phyloP scores from a whole-genome alignment of 2,329 filamentous ascomycete genomes.

The Colletotrichum agaves region DNA sequence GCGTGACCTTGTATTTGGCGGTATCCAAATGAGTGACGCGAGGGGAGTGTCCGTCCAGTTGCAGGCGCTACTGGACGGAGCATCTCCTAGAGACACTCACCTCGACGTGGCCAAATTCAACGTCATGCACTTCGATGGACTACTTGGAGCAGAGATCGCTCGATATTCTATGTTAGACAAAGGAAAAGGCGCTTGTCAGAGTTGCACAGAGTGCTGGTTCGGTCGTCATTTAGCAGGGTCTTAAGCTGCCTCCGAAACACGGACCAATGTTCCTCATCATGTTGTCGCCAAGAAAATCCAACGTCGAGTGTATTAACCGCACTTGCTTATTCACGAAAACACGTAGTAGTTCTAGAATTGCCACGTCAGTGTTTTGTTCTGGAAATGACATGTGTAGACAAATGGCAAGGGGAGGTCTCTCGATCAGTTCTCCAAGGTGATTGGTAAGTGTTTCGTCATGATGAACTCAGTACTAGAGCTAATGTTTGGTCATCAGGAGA shows the following conservation, averaged over 20 bases:
- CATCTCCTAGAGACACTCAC: too few species aligned
- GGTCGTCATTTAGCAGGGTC: conserved; percentile 88
- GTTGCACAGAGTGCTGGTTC: conserved; percentile 76
- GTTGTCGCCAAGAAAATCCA: conserved; percentile 39
- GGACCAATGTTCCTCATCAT: conserved; percentile 94
- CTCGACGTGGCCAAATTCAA: too few species aligned
- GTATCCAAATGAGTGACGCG: too few species aligned
- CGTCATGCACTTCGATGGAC: too few species aligned
- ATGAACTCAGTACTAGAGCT: conserved; percentile 63
- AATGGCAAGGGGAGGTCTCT: conserved; percentile 42
- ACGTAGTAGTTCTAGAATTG: neutral
- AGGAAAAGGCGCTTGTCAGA: conserved; percentile 64
- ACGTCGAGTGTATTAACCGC: too few species aligned
- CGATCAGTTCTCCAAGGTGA: conserved; percentile 73
- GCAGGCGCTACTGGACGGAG: too few species aligned
- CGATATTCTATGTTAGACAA: too few species aligned
- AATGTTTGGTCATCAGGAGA: conserved; percentile 60
- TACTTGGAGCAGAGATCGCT: too few species aligned
- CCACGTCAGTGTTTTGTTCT: conserved; percentile 13
- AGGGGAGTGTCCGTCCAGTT: too few species aligned
- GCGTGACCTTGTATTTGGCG: too few species aligned
- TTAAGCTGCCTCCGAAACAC: conserved; percentile 94
- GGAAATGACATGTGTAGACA: conserved; percentile 11
- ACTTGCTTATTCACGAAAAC: neutral
- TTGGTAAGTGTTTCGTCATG: conserved; percentile 62